Base-by-base conservation (phyloP, 306 rosid species). In the Quercus wislizeni region DNA sequence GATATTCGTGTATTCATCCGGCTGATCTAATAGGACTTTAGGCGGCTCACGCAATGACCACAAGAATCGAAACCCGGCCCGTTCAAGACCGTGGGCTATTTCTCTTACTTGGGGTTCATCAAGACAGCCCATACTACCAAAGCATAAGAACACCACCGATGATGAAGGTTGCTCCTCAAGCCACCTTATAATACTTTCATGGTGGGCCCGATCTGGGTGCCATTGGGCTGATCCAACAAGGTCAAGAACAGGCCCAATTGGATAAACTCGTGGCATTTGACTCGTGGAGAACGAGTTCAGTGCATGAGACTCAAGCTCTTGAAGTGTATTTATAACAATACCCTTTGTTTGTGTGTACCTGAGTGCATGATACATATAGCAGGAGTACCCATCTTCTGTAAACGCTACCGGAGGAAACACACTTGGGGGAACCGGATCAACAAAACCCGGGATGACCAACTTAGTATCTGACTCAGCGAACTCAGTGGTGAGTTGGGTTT, bases 21-120 rank as follows among this genome's bases (percentile, higher is more conserved):
- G 95, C 30, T 71, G 86, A 0, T 85, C 64, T 0, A 79, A 17
- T 0, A 1, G 75, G 75, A 86, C 78, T 68, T 85, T 84, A 1
- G 90, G 90, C 0, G 90, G 90, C 10, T 76, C 85, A 1, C 90
- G 80, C 35, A 87, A 12, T 2, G 86, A 85, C 92, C 96, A 91
- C 0, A 89, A 4, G 71, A 91, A 89, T 0, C 83, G 84, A 4
- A 78, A 3, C 13, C 86, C 74, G 0, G 80, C 85, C 70, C 71
- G 76, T 49, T 87, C 87, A 10, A 87, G 87, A 78, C 87, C 90
- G 73, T 75, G 2, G 1, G 83, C 88, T 0, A 87, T 84, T 55
- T 87, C 56, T 61, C 69, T 64, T 4, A 81, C 84, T 38, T 87
- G 90, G 13, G 58, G 12, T 1, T 1, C 70, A 41, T 46, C 51